These are phyloP conservation scores for Aspergillus aculeatus DNA, from an alignment of 2,329 filamentous ascomycete species.

Conservation along the genomic window DNA sequence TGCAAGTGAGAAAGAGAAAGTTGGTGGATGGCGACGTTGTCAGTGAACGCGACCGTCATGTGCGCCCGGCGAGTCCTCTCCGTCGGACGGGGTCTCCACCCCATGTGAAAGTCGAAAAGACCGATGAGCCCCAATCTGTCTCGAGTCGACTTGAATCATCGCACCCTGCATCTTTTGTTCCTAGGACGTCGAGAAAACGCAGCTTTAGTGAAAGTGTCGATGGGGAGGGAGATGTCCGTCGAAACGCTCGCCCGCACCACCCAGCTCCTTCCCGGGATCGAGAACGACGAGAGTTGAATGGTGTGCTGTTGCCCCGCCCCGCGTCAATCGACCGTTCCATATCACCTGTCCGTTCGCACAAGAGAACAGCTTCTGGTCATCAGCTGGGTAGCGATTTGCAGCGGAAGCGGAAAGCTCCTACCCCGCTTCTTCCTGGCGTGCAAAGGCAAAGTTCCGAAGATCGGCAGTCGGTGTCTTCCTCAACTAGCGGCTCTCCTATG, in stretches of 20 bases:
- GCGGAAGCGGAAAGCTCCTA: conserved; percentile 40
- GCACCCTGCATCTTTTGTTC: conserved; percentile 14
- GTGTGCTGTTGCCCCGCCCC: conserved; percentile 28
- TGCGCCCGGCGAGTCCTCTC: conserved; percentile 26
- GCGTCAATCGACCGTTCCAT: conserved; percentile 35
- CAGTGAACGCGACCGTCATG: conserved; percentile 22
- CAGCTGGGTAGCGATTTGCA: conserved; percentile 25
- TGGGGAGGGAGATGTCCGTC: conserved; percentile 30
- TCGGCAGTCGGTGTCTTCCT: conserved; percentile 45
- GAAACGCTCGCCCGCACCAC: conserved; percentile 21
- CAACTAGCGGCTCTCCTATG: conserved; percentile 44
- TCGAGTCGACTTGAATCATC: conserved; percentile 21
- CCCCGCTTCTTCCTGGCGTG: conserved; percentile 42
- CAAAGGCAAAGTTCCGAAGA: conserved; percentile 48
- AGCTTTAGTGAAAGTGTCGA: conserved; percentile 39
- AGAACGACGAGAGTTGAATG: conserved; percentile 30
- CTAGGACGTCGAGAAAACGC: conserved; percentile 33
- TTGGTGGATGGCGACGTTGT: conserved; percentile 28
- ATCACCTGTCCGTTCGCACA: conserved; percentile 39
- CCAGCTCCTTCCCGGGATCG: conserved; percentile 20
- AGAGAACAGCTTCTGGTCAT: conserved; percentile 37
- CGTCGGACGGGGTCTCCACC: conserved; percentile 31
- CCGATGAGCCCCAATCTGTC: conserved; percentile 30
- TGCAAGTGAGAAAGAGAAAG: conserved; percentile 32
- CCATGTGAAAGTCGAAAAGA: conserved; percentile 38